Conservation (phyloP, 805 yeast species). For the Lachancea sp. region DNA sequence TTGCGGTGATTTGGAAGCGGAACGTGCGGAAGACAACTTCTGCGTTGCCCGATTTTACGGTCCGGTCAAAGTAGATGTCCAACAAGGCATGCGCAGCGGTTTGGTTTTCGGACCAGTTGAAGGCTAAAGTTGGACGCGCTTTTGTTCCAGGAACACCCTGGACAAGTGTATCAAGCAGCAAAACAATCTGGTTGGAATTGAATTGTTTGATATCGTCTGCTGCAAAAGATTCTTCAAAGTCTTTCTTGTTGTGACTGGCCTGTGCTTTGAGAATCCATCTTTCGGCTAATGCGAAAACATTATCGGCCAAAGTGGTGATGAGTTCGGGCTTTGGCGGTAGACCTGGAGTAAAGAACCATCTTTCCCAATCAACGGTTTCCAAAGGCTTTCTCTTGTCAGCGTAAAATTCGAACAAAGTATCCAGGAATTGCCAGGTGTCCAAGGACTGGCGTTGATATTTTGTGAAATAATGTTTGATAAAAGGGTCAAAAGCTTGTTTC, state of each 20-base stretch:
- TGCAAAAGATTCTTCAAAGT: constrained; percentile 35
- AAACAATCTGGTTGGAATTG: constrained; percentile 70
- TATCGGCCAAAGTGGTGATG: constrained; percentile 71
- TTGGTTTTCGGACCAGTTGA: constrained; percentile 34
- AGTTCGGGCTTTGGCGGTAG: constrained; percentile 84
- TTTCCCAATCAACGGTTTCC: constrained; percentile 74
- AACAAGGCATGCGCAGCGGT: constrained; percentile 35
- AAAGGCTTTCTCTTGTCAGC: constrained; percentile 43
- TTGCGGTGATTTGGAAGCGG: constrained; percentile 55
- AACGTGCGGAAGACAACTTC: constrained; percentile 79
- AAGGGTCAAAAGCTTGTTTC: constrained; percentile 60
- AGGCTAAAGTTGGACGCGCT: background rate
- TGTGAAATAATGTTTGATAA: constrained; percentile 69
- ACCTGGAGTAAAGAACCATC: constrained; percentile 78
- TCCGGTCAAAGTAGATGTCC: constrained; percentile 35
- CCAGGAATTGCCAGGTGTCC: constrained; percentile 77
- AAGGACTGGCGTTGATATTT: constrained; percentile 64
- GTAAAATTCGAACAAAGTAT: constrained; percentile 63
- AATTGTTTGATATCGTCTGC: constrained; percentile 48
- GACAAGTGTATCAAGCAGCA: constrained; percentile 65
- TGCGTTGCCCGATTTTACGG: constrained; percentile 57
- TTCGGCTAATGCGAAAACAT: constrained; percentile 58
- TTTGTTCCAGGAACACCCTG: constrained; percentile 31
- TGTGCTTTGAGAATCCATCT: constrained; percentile 50
- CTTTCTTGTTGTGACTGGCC: constrained; percentile 8